Base-by-base conservation (phyloP, 2,329 filamentous ascomycete genomes). In the Ciborinia camelliae region DNA sequence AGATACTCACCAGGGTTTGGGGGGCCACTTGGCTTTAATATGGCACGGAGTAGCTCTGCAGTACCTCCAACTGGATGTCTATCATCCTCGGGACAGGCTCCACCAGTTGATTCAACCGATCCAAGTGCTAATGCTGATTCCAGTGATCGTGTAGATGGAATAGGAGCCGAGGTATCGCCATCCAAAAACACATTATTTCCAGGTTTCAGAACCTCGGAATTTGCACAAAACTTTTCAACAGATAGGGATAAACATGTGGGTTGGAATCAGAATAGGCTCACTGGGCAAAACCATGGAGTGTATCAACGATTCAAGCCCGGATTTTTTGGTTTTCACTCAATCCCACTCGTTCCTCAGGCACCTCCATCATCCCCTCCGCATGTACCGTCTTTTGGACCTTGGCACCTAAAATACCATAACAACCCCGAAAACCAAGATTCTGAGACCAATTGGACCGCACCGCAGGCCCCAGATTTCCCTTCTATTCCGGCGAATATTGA, bases 1-100 rank as follows among this genome's bases (percentile, higher is more conserved):
- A 63, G 20, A 50, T 63, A 59, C 20, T 63, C 62, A 30, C 62
- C 62, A 20, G 62, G 62, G 9, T 63, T 63, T 35, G 62, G 62
- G 15, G 62, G 62, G 28, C 32, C 53, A 23, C 35, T 23, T 59
- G 30, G 30, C 15, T 37, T 59, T 26, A 47, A 26, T 26, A 8
- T 12, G n/a, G 15, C 20, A 30, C 55, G 14, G 26, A 47, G 18
- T 20, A 20, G 41, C 14, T 59, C 55, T 37, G n/a, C 14, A 26
- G 15, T 26, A 23, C 43, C 43, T 12, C 41, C 30, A 32, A 35
- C 14, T 58, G 55, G 15, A 23, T 41, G 7, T 58, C 8, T 32
- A 35, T 23, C n/a, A 37, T 35, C 55, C n/a, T 35, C 43, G n/a
- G 41, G 15, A 14, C 43, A 6, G 14, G 12, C 15, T 1, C 32